Conservation (phyloP, 768 basidiomycete species). For the Collybia nuda region DNA sequence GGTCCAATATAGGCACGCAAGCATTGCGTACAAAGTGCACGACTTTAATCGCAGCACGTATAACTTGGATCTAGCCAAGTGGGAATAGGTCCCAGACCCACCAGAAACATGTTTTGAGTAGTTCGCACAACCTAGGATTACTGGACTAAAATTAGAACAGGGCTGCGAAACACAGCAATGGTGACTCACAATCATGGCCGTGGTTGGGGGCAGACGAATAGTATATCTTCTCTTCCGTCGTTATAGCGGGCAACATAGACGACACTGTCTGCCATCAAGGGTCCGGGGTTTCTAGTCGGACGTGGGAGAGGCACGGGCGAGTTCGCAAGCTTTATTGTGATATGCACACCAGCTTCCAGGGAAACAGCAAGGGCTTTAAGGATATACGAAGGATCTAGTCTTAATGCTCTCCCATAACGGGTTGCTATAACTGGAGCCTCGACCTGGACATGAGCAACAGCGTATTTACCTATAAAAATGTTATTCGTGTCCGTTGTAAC, state of each 20-base stretch:
- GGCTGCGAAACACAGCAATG: no score
- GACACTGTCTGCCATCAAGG: slow-evolving; percentile 7
- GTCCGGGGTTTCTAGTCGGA: not conserved
- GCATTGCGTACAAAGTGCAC: no score
- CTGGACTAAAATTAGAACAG: no score
- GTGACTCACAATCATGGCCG: no score
- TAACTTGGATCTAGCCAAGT: not conserved
- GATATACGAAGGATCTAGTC: slow-evolving; percentile 30
- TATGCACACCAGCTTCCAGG: slow-evolving; percentile 33
- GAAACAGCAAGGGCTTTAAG: slow-evolving; percentile 38
- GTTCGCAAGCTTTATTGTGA: slow-evolving; percentile 30
- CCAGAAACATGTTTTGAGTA: not conserved
- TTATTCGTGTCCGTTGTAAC: not conserved
- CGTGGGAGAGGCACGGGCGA: slow-evolving; percentile 7
- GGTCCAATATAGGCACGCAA: no score
- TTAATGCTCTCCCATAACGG: slow-evolving; percentile 28
- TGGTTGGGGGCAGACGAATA: not conserved
- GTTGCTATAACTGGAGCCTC: slow-evolving; percentile 30
- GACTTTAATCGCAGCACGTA: not conserved
- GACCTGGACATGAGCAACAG: slow-evolving; percentile 37
- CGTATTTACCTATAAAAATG: slow-evolving; percentile 17
- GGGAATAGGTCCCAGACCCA: no score
- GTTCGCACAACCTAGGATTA: not conserved
- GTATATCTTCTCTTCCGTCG: slow-evolving; percentile 10
- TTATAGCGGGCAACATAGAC: slow-evolving; percentile 12